Conservation (phyloP, 495 filamentous ascomycete genomes). For the Geoglossum glabrum region DNA sequence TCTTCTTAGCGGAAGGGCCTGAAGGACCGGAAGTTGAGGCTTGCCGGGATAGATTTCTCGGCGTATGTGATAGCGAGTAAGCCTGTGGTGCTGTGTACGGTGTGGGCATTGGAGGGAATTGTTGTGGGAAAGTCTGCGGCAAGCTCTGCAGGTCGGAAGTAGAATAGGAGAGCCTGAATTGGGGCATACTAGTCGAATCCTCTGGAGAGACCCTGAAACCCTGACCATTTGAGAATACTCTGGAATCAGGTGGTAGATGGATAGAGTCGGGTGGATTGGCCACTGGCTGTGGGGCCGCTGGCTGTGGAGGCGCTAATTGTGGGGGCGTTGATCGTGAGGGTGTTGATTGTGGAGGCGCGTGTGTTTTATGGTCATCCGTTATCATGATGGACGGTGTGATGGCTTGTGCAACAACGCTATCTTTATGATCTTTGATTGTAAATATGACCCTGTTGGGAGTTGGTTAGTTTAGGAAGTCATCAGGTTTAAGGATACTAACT, state of each 20-base stretch:
- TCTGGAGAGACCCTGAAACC: background rate
- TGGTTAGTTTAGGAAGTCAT: slow-evolving; percentile 5
- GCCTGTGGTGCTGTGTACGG: slow-evolving; percentile 7
- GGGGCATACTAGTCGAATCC: slow-evolving; percentile 5
- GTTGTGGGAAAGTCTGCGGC: slow-evolving; percentile 27
- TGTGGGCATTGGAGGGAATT: slow-evolving; percentile 19
- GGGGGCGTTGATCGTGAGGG: too few species aligned
- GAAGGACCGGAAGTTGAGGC: slow-evolving; percentile 43
- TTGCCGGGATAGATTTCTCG: slow-evolving; percentile 47
- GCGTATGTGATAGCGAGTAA: slow-evolving; percentile 30
- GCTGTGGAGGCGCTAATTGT: too few species aligned
- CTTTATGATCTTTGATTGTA: slow-evolving; percentile 63
- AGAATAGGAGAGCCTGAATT: slow-evolving; percentile 20
- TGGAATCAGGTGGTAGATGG: background rate
- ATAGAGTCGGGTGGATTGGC: slow-evolving; percentile 8
- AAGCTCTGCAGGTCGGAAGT: slow-evolving; percentile 34
- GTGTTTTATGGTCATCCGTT: slow-evolving; percentile 91
- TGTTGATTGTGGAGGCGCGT: slow-evolving; percentile 33
- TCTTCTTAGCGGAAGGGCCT: slow-evolving; percentile 45
- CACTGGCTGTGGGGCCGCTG: too few species aligned
- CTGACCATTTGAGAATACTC: background rate
- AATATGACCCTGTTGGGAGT: slow-evolving; percentile 48
- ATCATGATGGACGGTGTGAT: slow-evolving; percentile 80
- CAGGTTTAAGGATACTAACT: slow-evolving; percentile 21
- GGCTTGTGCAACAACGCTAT: slow-evolving; percentile 59